A percentile compares a stretch with the other conserved stretches of the same genome.
phyloP scores from a whole-genome alignment of 2,329 filamentous ascomycete genomes.

The Neocucurbitaria cava region DNA sequence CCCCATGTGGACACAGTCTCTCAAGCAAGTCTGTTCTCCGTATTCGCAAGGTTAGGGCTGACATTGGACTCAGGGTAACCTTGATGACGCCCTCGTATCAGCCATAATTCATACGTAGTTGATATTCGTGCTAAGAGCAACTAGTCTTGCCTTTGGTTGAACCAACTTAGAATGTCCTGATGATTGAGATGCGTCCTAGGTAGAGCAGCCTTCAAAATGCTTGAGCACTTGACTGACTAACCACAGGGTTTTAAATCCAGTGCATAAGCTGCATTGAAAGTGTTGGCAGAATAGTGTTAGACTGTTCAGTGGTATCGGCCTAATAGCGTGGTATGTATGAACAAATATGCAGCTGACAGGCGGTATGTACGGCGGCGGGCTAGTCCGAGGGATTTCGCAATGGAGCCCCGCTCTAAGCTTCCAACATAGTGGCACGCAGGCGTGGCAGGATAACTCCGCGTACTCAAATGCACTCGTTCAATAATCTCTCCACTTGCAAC shows the following conservation, averaged over 20 bases:
- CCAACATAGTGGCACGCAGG: slow-evolving; percentile 7
- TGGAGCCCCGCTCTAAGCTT: slow-evolving; percentile 15
- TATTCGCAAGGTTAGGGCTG: not conserved
- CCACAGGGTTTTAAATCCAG: too few species aligned
- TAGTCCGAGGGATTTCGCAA: slow-evolving; percentile 13
- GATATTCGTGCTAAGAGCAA: not conserved
- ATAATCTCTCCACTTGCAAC: slow-evolving; percentile 13
- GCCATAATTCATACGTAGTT: not conserved
- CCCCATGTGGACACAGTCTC: not conserved
- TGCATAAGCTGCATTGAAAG: too few species aligned
- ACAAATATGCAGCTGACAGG: too few species aligned
- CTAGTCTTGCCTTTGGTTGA: not conserved
- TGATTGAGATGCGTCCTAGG: too few species aligned
- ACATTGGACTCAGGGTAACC: not conserved
- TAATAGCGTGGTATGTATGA: too few species aligned
- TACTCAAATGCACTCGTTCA: slow-evolving; percentile 16
- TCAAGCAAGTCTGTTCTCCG: not conserved
- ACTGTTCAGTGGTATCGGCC: too few species aligned
- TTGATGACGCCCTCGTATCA: not conserved
- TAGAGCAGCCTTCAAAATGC: too few species aligned
- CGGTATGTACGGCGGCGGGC: too few species aligned
- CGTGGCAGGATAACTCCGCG: slow-evolving; percentile 13
- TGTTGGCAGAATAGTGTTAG: too few species aligned
- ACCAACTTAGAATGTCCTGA: not conserved
- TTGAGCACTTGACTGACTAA: too few species aligned